These are phyloP conservation scores for Boletus bicolor DNA, from an alignment of 768 basidiomycete species.

Conservation along the genomic window DNA sequence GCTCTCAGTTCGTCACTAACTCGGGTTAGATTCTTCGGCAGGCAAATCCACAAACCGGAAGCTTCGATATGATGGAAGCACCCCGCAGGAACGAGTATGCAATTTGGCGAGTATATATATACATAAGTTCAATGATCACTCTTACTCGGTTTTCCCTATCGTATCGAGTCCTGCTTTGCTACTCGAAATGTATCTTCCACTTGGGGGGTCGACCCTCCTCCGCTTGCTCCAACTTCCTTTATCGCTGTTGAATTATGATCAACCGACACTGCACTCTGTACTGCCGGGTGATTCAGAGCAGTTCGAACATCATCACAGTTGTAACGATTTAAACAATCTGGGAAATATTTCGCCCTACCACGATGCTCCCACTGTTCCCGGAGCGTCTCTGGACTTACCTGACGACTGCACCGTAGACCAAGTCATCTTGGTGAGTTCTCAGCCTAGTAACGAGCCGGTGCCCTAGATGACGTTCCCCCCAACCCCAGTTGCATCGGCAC, in stretches of 20 bases:
- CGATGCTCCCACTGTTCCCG: slow-evolving; percentile 27
- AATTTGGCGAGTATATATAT: not conserved
- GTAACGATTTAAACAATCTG: slow-evolving; percentile 15
- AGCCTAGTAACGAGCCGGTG: not conserved
- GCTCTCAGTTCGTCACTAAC: not conserved
- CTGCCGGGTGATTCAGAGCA: not conserved
- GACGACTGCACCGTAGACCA: slow-evolving; percentile 40
- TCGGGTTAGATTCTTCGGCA: not conserved
- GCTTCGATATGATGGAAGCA: not conserved
- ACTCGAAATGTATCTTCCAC: slow-evolving; percentile 18
- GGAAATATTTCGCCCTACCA: slow-evolving; percentile 40
- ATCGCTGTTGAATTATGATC: not conserved
- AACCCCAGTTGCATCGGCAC: slow-evolving; percentile 38
- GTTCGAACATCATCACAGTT: not conserved
- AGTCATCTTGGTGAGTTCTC: slow-evolving; percentile 36
- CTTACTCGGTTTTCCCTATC: not conserved
- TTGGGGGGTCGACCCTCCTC: slow-evolving; percentile 3
- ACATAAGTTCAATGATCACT: not conserved
- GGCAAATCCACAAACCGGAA: not conserved
- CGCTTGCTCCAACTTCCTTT: slow-evolving; percentile 16
- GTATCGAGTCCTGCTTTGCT: not conserved
- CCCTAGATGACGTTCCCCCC: not conserved
- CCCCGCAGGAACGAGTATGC: not conserved
- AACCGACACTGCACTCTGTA: too few species aligned
- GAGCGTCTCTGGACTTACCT: slow-evolving; percentile 32